These are phyloP conservation scores for Fusarium albosuccineum DNA, from an alignment of 2,329 filamentous ascomycete species.

Conservation along the genomic window DNA sequence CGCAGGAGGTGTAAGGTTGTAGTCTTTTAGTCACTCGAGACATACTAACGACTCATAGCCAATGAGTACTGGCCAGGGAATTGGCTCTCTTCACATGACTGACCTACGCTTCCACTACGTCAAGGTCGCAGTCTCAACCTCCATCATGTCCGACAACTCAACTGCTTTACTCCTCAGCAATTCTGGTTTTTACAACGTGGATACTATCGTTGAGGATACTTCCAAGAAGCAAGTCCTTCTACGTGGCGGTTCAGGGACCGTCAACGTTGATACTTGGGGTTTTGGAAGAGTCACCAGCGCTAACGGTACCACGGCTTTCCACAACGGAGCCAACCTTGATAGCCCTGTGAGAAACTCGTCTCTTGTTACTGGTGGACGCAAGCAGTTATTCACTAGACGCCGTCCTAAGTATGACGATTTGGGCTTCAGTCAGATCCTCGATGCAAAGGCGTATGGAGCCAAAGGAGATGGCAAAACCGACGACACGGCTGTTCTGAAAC, in stretches of 20 bases:
- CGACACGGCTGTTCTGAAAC: constrained; percentile 59
- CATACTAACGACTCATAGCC: too few species aligned
- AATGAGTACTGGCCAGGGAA: too few species aligned
- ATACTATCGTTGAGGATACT: constrained; percentile 23
- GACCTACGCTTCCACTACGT: too few species aligned
- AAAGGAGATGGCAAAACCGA: constrained; percentile 79
- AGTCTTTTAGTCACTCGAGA: too few species aligned
- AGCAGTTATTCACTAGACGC: constrained; percentile 19
- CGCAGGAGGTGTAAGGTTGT: constrained; percentile 27
- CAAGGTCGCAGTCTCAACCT: too few species aligned
- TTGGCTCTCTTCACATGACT: too few species aligned
- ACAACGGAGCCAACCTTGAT: constrained; percentile 19
- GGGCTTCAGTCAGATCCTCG: constrained; percentile 4
- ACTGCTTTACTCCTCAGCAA: constrained; percentile 25
- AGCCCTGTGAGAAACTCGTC: constrained; percentile 3
- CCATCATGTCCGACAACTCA: constrained; percentile 31
- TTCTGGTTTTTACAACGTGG: constrained; percentile 18
- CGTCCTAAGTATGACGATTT: constrained; percentile 25
- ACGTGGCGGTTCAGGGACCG: neutral
- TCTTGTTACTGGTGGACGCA: too few species aligned
- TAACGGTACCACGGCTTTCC: constrained; percentile 19
- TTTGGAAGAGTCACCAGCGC: constrained; percentile 29
- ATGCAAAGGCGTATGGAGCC: constrained; percentile 56
- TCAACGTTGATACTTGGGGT: constrained; percentile 18
- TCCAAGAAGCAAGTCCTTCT: constrained; percentile 33